These are phyloP conservation scores for Trichoderma virens DNA, from an alignment of 495 filamentous ascomycete genomes.

Conservation along the genomic window DNA sequence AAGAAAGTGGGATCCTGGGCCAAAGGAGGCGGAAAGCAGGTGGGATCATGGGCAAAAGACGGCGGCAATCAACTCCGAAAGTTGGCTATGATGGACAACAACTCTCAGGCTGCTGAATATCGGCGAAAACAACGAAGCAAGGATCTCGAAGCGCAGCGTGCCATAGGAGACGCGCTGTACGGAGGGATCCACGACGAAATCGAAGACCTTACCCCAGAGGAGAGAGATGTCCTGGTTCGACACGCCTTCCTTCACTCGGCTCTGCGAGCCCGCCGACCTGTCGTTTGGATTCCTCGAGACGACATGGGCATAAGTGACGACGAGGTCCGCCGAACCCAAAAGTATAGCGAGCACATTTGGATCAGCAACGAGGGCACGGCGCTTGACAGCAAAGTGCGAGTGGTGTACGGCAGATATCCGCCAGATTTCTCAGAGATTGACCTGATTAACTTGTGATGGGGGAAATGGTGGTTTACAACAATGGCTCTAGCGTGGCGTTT, in stretches of 20 bases:
- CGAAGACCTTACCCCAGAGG: slow-evolving; percentile 87
- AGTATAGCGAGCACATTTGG: slow-evolving; percentile 79
- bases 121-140: slow-evolving; percentile 32
- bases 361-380: slow-evolving; percentile 88
- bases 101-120: slow-evolving; percentile 29
- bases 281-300: slow-evolving; percentile 91
- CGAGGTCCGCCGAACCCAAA: slow-evolving; percentile 69
- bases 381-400: slow-evolving; percentile 72
- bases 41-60: slow-evolving; percentile 40
- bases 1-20: slow-evolving; percentile 44
- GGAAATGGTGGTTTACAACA: not conserved
- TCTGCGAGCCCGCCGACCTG: slow-evolving; percentile 73
- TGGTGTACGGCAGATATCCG: slow-evolving; percentile 81
- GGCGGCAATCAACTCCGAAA: slow-evolving; percentile 33
- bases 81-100: slow-evolving; percentile 34
- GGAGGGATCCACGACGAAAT: slow-evolving; percentile 83
- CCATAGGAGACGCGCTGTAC: slow-evolving; percentile 73
- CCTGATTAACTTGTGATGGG: slow-evolving; percentile 65
- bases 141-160: slow-evolving; percentile 61
- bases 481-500: not conserved
- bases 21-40: slow-evolving; percentile 25
- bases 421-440: slow-evolving; percentile 91
- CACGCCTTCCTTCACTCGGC: slow-evolving; percentile 90
- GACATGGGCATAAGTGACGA: slow-evolving; percentile 87
- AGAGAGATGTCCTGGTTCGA: slow-evolving; percentile 78